Evolutionary conservation across 352 stramenopile genomes (phyloP), one percentile per base, ranked within the genome.

Genomic region (Phytopythium cucurbitacearum): DNA sequence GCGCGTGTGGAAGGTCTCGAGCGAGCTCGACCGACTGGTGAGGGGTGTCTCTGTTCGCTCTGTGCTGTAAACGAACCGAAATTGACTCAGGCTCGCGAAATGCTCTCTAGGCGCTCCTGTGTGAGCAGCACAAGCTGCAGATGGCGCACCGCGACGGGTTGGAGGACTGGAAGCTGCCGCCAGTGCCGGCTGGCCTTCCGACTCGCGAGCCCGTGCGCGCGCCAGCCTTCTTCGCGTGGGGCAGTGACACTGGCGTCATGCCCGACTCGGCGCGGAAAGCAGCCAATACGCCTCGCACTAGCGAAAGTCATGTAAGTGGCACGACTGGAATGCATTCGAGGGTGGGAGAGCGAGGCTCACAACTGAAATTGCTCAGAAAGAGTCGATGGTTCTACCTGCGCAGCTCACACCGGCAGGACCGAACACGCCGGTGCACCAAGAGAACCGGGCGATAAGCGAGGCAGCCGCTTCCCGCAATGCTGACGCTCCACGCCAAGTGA

Each of bases 1-100:
- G 35, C 77, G 67, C 33, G 60, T 80, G 40, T 88, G 75, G 57
- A 80, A 77, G 63, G 77, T 88, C 6, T 85, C 77, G 2, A 77
- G 69, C 34, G 59, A 49, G 51, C 59, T 80, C 16, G 73, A 78
- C 57, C 69, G 35, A 58, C 38, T 82, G 57, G 72, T 82, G 45
- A 43, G 60, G 28, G 16, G 28, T 65, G 15, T 37, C 9, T 42
- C 15, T 48, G 34, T 11, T 6, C 40, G 21, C 16, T 43, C 56
- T 57, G 53, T 46, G 32, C 39, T 62, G 40, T 6, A 32, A 7
- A 37, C 36, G 16, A 28, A 15, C 16, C 28, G 21, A 3, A 11
- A 3, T 48, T 45, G 9, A 4, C 15, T 32, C 1, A 36, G 44
- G 50, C 13, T 50, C 5, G 12, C 12, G 13, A 7, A 10, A 21